phyloP scores from a whole-genome alignment of 2,329 filamentous ascomycete species.

The Myriosclerotinia scirpicola region DNA sequence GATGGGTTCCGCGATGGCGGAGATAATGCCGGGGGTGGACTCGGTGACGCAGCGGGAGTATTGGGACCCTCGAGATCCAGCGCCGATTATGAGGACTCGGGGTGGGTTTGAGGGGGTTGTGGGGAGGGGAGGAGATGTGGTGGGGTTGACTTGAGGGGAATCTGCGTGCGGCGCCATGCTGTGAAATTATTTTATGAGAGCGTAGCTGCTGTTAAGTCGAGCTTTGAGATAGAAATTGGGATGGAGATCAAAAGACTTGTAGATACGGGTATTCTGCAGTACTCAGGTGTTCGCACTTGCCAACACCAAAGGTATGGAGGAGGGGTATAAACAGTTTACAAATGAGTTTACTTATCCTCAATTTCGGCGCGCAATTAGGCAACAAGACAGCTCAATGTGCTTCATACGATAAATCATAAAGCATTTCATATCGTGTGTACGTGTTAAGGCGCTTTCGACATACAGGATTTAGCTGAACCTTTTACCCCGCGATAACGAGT shows the following conservation, averaged over 20 bases:
- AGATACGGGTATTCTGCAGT: neutral
- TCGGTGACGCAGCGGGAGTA: conserved; percentile 70
- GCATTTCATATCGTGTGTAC: neutral
- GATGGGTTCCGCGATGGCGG: conserved; percentile 79
- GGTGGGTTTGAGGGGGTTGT: conserved; percentile 47
- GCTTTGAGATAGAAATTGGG: neutral
- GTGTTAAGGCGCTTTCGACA: neutral
- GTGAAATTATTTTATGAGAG: neutral
- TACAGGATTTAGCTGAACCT: neutral
- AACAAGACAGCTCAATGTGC: neutral
- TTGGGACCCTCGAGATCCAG: conserved; percentile 73
- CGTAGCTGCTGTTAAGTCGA: neutral
- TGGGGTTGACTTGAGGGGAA: conserved; percentile 10
- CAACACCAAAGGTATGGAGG: neutral
- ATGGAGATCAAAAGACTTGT: neutral
- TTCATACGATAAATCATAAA: neutral
- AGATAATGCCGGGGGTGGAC: conserved; percentile 66
- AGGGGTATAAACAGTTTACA: neutral
- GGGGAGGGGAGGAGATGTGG: conserved; percentile 34
- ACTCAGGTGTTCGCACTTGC: neutral
- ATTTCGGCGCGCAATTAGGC: neutral
- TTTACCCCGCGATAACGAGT: conserved; percentile 14
- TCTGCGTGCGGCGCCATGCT: conserved; percentile 39
- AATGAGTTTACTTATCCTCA: neutral
- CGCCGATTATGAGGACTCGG: conserved; percentile 77